Evolutionary conservation across 805 yeast genomes (phyloP).

Genomic region (Saccharomycopsis schoenii): DNA sequence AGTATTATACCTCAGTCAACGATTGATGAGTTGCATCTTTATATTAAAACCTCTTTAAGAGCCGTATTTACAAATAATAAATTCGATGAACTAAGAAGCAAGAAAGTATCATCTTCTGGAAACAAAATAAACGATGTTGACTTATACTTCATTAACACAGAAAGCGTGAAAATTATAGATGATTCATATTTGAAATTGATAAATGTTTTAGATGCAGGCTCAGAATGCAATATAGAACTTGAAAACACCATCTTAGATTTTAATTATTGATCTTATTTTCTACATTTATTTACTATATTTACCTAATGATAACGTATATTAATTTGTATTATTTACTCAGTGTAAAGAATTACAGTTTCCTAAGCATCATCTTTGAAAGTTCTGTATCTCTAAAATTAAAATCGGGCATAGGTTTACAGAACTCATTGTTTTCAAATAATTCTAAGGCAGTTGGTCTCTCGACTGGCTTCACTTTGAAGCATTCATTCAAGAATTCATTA

Average conservation of each 20-base stretch:
- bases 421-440: slow-evolving; percentile 37
- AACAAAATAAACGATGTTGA: background rate
- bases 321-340: background rate
- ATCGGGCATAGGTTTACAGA: slow-evolving; percentile 21
- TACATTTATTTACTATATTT: background rate
- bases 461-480: slow-evolving; percentile 75
- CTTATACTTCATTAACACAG: background rate
- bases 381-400: slow-evolving; percentile 26
- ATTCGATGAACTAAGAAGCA: background rate
- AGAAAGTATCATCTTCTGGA: background rate
- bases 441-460: slow-evolving; percentile 77
- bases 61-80: background rate
- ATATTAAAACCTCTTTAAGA: background rate
- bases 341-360: background rate
- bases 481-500: slow-evolving; percentile 57
- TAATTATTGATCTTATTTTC: background rate
- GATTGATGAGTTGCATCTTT: background rate
- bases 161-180: background rate
- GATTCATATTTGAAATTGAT: background rate
- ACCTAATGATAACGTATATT: background rate
- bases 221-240: background rate
- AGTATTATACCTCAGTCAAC: background rate
- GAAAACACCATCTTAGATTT: background rate
- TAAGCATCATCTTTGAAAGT: slow-evolving; percentile 19
- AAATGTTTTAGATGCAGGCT: background rate